phyloP scores from a whole-genome alignment of 345 rosid species.

The Murraya koenigii region DNA sequence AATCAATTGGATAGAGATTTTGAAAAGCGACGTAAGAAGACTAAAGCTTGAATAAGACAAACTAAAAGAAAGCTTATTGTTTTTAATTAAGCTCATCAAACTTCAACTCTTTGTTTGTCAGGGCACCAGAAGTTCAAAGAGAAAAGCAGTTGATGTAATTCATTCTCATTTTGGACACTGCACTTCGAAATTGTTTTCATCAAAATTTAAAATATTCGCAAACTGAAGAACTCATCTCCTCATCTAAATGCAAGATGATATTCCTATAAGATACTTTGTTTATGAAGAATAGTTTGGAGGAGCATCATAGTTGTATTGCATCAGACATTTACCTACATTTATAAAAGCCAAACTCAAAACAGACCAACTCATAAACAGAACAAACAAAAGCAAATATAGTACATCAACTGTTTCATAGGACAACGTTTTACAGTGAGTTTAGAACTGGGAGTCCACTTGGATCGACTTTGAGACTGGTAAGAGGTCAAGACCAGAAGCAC shows the following conservation, averaged over 20 bases:
- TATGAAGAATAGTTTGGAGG: too few species aligned
- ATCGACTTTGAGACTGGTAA: constrained; percentile 57
- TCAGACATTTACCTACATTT: too few species aligned
- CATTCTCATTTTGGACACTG: too few species aligned
- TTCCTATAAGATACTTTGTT: too few species aligned
- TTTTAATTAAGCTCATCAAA: too few species aligned
- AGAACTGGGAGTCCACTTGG: constrained; percentile 52
- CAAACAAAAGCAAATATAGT: background rate
- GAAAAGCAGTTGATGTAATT: too few species aligned
- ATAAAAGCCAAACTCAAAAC: background rate
- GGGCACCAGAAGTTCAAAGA: too few species aligned
- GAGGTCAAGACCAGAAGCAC: constrained; percentile 56
- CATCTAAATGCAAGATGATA: too few species aligned
- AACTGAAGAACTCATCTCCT: too few species aligned
- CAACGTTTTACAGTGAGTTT: constrained; percentile 20
- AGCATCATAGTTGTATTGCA: background rate
- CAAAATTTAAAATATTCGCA: too few species aligned
- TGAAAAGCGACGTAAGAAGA: constrained; percentile 45
- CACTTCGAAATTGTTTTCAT: too few species aligned
- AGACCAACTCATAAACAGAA: background rate
- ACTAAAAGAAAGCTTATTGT: constrained; percentile 62
- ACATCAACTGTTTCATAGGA: background rate
- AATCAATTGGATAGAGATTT: constrained; percentile 21
- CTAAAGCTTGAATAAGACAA: constrained; percentile 52
- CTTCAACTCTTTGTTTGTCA: too few species aligned